Evolutionary conservation across 1,139 yeast species (phyloP), one percentile per base, ranked within the genome.

Genomic region (Zygoascus sp.): DNA sequence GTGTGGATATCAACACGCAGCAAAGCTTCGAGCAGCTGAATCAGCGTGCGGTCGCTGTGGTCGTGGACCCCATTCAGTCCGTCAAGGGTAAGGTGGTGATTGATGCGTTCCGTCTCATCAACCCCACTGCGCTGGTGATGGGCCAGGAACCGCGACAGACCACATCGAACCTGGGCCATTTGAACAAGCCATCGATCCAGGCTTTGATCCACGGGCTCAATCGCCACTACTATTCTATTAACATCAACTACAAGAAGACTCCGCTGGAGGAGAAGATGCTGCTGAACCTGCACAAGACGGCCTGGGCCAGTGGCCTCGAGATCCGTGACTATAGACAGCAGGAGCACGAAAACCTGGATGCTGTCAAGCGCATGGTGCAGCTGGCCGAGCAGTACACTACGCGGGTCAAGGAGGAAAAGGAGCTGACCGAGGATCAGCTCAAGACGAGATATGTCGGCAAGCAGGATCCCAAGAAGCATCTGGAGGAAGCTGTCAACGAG

Each of bases 91-190:
- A 94, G 65, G 99, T 94, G 44, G 99, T 94, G 43, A 92, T 94
- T 62, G 99, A 94, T 69, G 99, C 99, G 2, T 94, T 94, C 70
- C 79, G 99, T 70, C 77, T 95, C 53, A 92, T 94, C 61, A 89
- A 88, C 58, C 82, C 97, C 3, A 80, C 90, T 42, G 78, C 92
- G 10, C 71, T 89, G 60, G 87, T 94, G 94, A 80, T 89, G 79
- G 96, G 96, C 49, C 95, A 87, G 65, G 99, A 94, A 67, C 97
- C 98, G 47, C 83, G 99, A 64, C 98, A 92, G 66, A 84, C 97
- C 16, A 94, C 98, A 2, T 88, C 97, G 22, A 94, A 92, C 63
- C 83, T 90, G 43, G 98, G 98, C 40, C 88, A 90, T 59, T 76
- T 94, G 67, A 90, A 92, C 69, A 94, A 94, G 66, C 97, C 98